Evolutionary conservation across 2,329 filamentous ascomycete species (phyloP), one percentile per base, ranked within the genome.

Genomic region (Pseudogymnoascus verrucosus): DNA sequence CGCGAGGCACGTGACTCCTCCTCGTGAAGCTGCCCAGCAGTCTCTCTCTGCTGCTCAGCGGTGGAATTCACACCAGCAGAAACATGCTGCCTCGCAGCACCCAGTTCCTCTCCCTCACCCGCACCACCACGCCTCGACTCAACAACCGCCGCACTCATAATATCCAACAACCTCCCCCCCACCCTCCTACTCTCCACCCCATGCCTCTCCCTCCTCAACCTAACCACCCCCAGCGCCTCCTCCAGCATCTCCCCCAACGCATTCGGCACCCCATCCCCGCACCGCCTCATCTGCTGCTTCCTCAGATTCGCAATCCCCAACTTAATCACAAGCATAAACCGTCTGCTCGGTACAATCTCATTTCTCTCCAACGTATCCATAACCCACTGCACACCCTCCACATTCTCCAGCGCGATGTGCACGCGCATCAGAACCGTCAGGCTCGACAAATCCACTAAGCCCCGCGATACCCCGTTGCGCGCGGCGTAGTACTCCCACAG

Each of bases 401-500:
- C 28, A 61, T 72, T 67, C 28, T 62, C 60, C 19, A 71, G 57
- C 5, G 57, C 62, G 10, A 73, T 67, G 57, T 72, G 72, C 12
- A 67, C 68, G 16, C 68, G 66, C 19, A 73, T 62, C 39, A 74
- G 69, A 6, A 69, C 68, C 5, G 65, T 72, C 4, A 74, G 66
- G n/a, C 63, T 69, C 4, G 62, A 36, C 12, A 73, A 64, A n/a
- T 59, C 62, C 1, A 19, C 67, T 62, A 3, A 68, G 65, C 6
- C 54, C 61, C n/a, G 64, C 65, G 26, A 47, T 59, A 23, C 54
- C 19, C n/a, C 68, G 19, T 34, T 61, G 31, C 26, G 66, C 63
- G 10, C 65, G 66, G 23, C 51, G 44, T 44, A 69, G 69, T 59
- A 71, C 65, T 23, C 64, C 72, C 71, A 74, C 14, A 74, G 67